Percentiles rank a stretch among this genome's conserved stretches.
Conservation (phyloP, 164 flowering plant species). For the Macadamia integrifolia region DNA sequence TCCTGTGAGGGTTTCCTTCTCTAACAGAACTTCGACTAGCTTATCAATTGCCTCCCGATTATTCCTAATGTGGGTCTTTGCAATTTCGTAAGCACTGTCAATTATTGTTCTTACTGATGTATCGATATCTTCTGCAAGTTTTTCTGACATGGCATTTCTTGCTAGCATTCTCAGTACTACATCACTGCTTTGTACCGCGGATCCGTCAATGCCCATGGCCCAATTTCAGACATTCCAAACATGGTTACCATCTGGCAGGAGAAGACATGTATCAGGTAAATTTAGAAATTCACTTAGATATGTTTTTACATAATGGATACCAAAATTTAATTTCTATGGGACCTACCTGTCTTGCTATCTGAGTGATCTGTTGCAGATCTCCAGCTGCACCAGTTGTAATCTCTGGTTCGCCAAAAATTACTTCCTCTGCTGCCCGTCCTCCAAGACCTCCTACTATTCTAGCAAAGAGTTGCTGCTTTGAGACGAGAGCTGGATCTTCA, state of each 20-base stretch:
- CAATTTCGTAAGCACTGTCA: constrained; percentile 53
- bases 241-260: constrained; percentile 55
- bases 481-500: constrained; percentile 59
- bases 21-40: constrained; percentile 58
- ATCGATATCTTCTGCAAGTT: constrained; percentile 70
- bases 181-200: constrained; percentile 52
- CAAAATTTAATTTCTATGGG: neutral
- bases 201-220: constrained; percentile 72
- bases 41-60: constrained; percentile 62
- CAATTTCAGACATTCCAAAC: constrained; percentile 78
- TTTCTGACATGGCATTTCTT: constrained; percentile 73
- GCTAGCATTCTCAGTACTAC: constrained; percentile 63
- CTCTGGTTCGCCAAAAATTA: constrained; percentile 66
- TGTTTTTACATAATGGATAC: constrained; percentile 1
- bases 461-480: constrained; percentile 61
- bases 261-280: neutral
- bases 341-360: constrained; percentile 57
- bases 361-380: constrained; percentile 61
- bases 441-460: constrained; percentile 72
- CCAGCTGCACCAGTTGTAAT: constrained; percentile 77
- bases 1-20: constrained; percentile 66
- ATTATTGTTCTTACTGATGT: constrained; percentile 34
- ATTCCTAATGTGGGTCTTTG: constrained; percentile 50
- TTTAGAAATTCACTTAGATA: neutral
- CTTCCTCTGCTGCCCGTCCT: constrained; percentile 76